Evolutionary conservation across 805 yeast species (phyloP), one percentile per base, ranked within the genome.

Genomic region (Nakazawaea wyomingensis): DNA sequence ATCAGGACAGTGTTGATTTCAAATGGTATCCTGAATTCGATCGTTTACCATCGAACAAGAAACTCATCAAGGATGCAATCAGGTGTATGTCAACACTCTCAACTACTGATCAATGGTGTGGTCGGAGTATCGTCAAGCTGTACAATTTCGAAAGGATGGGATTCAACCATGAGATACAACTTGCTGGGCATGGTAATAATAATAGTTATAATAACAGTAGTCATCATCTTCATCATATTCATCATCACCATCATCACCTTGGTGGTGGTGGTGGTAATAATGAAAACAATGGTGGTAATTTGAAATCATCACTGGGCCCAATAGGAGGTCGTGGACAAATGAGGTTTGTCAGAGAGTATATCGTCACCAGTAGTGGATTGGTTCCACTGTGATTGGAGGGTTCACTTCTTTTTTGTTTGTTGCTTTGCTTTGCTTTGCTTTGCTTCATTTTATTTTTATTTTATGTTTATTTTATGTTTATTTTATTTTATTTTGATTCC

Each of bases 71-170:
- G 17, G 67, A 64, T 45, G 53, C 63, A 5, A 49, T 64, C 5
- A 42, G 67, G 13, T 64, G 69, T 43, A 63, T 64, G 59, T 49
- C 57, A 1, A 55, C 63, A 7, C 44, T 64, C 40, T 21, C 54
- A 1, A 52, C 60, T 6, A 58, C 57, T 44, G 67, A 64, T 30
- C 50, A 60, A 38, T 64, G 69, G 69, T 48, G 61, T 2, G 65
- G 65, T 14, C 49, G 50, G 4, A 34, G 13, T 24, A 24, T 44
- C 20, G 47, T 44, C 3, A 34, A 35, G n/a, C 37, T 26, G 24
- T 44, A 16, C n/a, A 43, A 44, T n/a, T n/a, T n/a, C n/a, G n/a
- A n/a, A n/a, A n/a, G n/a, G n/a, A n/a, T n/a, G n/a, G n/a, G n/a
- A n/a, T n/a, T n/a, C n/a, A n/a, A n/a, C n/a, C n/a, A n/a, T n/a